Base-by-base conservation (phyloP, 1,139 yeast genomes). In the Blastobotrys proliferans region DNA sequence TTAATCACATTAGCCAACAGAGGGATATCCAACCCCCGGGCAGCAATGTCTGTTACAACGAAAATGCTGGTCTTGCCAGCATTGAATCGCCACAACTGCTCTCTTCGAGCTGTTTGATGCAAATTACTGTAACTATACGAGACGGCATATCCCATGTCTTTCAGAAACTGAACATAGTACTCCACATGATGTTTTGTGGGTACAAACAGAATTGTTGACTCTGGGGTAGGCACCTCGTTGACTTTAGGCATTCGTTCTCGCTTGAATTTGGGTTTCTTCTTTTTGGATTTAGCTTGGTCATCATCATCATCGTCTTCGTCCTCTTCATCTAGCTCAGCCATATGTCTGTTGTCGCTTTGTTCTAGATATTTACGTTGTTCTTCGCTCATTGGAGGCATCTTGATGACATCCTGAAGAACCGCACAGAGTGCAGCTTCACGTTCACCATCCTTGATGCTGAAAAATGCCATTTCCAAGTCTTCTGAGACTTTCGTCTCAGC, bases 1-100 rank as follows among this genome's bases (percentile, higher is more conserved):
- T 92, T 94, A 55, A 92, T 74, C 41, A 92, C 98, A 58, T 92
- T 90, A 11, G 97, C 96, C 60, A 92, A 75, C 48, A 92, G 81
- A 0, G 99, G 99, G 53, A 92, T 87, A 78, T 94, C 99, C 52
- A 92, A 90, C 81, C 99, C 99, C 72, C 98, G 84, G 4, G 98
- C 98, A 22, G 98, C 98, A 51, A 92, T 97, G 69, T 92, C 99
- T 1, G 99, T 92, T 44, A 94, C 98, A 6, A 92, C 97, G 62
- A 92, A 66, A 14, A 92, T 64, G 29, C 85, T 78, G 3, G 97
- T 81, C 42, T 84, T 70, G 1, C 97, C 98, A 1, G 81, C 70
- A 57, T 95, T 72, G 65, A 94, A 94, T 56, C 87, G 81, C 59
- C 82, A 76, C 40, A 94, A 71, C 61, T 94, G 98, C 57, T 84